Conservation (phyloP, 2,329 filamentous ascomycete species). For the Fusarium sp. region DNA sequence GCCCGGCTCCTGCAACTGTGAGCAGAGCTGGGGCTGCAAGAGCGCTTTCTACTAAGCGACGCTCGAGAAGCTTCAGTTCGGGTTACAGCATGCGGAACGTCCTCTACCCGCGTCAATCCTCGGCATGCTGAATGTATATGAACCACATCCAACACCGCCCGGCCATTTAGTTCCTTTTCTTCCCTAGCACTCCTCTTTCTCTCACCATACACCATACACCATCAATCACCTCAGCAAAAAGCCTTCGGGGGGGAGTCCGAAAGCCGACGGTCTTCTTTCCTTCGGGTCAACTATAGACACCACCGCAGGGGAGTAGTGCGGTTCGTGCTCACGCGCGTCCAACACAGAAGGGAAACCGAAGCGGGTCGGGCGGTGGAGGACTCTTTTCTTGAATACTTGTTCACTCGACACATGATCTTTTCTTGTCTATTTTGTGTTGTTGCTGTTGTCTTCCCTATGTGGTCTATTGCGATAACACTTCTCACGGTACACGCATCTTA, state of each 20-base stretch:
- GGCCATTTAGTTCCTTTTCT: conserved; percentile 33
- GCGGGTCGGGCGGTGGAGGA: conserved; percentile 27
- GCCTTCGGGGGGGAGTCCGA: conserved; percentile 24
- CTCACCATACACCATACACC: conserved; percentile 7
- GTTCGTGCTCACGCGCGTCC: background rate
- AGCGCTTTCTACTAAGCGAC: conserved; percentile 38
- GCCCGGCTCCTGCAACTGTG: conserved; percentile 71
- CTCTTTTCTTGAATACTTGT: conserved; percentile 27
- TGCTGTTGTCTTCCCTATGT: conserved; percentile 32
- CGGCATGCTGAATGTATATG: conserved; percentile 45
- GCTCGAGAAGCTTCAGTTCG: conserved; percentile 13
- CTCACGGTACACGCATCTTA: conserved; percentile 24
- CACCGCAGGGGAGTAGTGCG: conserved; percentile 13
- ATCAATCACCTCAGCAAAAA: conserved; percentile 13
- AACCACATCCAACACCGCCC: conserved; percentile 38
- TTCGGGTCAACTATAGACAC: conserved; percentile 15
- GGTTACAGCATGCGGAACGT: conserved; percentile 37
- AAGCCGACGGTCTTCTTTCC: conserved; percentile 26
- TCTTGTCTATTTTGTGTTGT: conserved; percentile 12
- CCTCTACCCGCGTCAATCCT: conserved; percentile 27
- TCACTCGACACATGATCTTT: conserved; percentile 17
- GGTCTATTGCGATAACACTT: conserved; percentile 22
- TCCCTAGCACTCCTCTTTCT: conserved; percentile 24
- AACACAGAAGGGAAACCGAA: conserved; percentile 9
- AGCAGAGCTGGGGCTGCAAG: conserved; percentile 77